Percentiles rank a stretch among this genome's conserved stretches.
These are phyloP conservation scores for Rhynchosporium graminicola DNA, from an alignment of 2,329 filamentous ascomycete species.

Conservation along the genomic window DNA sequence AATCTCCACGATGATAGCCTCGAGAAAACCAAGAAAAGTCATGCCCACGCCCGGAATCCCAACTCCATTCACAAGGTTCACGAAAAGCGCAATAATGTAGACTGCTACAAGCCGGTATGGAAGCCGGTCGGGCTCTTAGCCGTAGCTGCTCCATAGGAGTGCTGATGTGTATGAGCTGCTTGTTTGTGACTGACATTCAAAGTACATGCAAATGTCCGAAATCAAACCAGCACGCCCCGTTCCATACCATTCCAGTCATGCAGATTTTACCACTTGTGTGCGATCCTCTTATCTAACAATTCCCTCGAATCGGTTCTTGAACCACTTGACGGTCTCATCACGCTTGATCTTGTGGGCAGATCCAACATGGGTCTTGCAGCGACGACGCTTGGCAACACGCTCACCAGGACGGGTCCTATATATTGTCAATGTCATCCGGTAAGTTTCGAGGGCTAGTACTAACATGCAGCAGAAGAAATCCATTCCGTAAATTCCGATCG, in stretches of 20 bases:
- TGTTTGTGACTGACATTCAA: constrained; percentile 17
- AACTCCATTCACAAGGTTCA: constrained; percentile 7
- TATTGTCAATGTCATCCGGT: constrained; percentile 21
- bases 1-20: too few relatives aligned
- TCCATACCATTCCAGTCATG: constrained; percentile 10
- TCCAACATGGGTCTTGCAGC: constrained; percentile 84
- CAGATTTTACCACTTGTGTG: constrained; percentile 6
- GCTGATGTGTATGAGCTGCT: constrained; percentile 16
- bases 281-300: constrained; percentile 85
- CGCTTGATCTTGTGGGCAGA: constrained; percentile 90
- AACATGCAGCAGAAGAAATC: constrained; percentile 99
- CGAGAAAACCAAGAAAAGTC: background rate
- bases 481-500: constrained; percentile 99
- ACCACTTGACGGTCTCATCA: constrained; percentile 97
- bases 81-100: constrained; percentile 2
- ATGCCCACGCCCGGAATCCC: background rate
- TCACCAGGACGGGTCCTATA: constrained; percentile 89
- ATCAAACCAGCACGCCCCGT: constrained; percentile 15
- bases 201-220: constrained; percentile 16
- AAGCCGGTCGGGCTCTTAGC: constrained; percentile 17
- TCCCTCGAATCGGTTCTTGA: constrained; percentile 66
- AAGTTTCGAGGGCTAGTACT: constrained; percentile 41
- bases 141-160: constrained; percentile 18
- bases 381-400: constrained; percentile 93
- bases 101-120: constrained; percentile 20